Evolutionary conservation across 2,329 filamentous ascomycete species (phyloP).

Genomic region (Ophiostoma pallidulum): DNA sequence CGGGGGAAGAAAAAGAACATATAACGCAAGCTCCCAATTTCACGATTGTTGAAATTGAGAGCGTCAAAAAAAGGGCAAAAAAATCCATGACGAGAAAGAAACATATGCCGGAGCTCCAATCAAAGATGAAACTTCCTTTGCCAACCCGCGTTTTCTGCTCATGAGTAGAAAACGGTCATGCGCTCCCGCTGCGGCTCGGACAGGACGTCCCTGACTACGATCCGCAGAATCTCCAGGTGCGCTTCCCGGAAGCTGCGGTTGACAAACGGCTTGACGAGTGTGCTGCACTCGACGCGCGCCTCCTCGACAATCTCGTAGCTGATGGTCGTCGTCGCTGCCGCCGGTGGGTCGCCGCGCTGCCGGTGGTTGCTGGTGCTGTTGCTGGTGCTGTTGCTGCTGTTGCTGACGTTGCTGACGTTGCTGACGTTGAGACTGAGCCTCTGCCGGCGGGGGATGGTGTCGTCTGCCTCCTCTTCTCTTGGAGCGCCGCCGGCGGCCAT

Average conservation of each 20-base stretch:
- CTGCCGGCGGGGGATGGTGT: too few relatives aligned
- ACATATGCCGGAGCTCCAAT: too few relatives aligned
- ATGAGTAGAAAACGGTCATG: not conserved
- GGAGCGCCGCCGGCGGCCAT: conserved; percentile 4
- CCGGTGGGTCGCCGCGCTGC: not conserved
- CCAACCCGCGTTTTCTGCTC: not conserved
- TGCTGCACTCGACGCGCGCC: conserved; percentile 25
- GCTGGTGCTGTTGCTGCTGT: not conserved
- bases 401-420: not conserved
- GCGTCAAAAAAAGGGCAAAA: not conserved
- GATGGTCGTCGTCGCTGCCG: conserved; percentile 5
- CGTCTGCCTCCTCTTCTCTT: too few relatives aligned
- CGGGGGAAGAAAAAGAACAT: not conserved
- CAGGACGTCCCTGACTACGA: conserved; percentile 21
- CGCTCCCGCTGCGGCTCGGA: not conserved
- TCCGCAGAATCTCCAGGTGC: conserved; percentile 25
- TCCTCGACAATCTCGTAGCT: conserved; percentile 28
- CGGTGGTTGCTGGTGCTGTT: not conserved
- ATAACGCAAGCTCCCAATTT: too few relatives aligned
- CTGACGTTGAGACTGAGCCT: not conserved
- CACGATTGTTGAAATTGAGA: too few relatives aligned
- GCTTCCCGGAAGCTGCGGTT: conserved; percentile 22
- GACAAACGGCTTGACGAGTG: conserved; percentile 27
- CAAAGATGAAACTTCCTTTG: too few relatives aligned
- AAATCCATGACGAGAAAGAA: not conserved